Base-by-base conservation (phyloP, 2,329 filamentous ascomycete species). In the Gaeumannomyces sp. region DNA sequence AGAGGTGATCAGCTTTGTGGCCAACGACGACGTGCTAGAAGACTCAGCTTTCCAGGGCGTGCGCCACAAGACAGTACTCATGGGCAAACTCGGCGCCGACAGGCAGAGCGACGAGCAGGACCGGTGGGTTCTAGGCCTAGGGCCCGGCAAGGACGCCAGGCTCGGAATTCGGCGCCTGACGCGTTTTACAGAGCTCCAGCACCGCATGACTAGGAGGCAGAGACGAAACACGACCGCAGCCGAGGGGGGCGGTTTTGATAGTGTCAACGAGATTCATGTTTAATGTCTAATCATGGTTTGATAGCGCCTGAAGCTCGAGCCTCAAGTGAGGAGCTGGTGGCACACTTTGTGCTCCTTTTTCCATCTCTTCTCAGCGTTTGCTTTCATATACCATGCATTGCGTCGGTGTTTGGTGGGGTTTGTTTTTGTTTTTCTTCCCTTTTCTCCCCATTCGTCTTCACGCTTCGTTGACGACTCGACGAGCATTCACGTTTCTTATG, bases 1-100 rank as follows among this genome's bases (percentile, higher is more conserved):
- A 1, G 92, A 93, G 73, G 81, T 93, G 28, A 83, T 96, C 69
- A 89, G 87, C 72, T 93, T 94, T 73, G 80, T 94, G 58, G 87
- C 91, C 66, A 88, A 89, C 69, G 88, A 88, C 59, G 88, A 89
- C 29, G 79, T 96, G 25, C 79, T 91, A 2, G 80, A 84, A 6
- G 93, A 97, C 71, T 82, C 87, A 13, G 85, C 89, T 0, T 94
- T 97, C 73, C 83, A 87, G 62, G 84, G 87, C 53, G 85, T 67
- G 35, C 69, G 89, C 3, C 80, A 82, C 33, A 89, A 88, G 68
- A 80, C 80, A 0, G 89, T 93, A 68, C 82, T 97, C 27, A 82
- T 89, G 28, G 86, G 84, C 0, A 81, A 90, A 58, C 78, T 97
- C 2, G 87, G 91, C 62, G 80, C 85, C 59, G 77, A 79, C 38